Base-by-base conservation (phyloP, 2,329 filamentous ascomycete genomes). In the Geosmithia flava region DNA sequence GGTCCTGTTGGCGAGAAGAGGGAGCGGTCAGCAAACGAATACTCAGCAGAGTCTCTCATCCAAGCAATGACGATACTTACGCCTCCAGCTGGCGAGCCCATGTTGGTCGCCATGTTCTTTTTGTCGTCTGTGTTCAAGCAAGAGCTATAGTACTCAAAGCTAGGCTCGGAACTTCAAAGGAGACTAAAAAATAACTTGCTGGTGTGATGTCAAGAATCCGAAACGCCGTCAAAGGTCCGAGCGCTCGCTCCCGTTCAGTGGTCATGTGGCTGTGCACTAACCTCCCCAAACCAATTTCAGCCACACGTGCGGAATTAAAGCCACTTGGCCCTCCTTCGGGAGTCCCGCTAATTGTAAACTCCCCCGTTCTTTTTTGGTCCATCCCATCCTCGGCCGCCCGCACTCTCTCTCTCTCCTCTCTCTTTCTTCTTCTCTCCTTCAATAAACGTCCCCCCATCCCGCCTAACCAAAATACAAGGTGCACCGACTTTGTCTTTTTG, bases 1-100 rank as follows among this genome's bases (percentile, higher is more conserved):
- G 55, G 48, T 58, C 53, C 67, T 69, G 53, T 23, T 33, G 20
- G 54, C 29, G 48, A 57, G 47, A 58, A 53, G 7, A 3, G 33
- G 19, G 42, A 13, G 17, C 17, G 15, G 17, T 37, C 33, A 37
- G 33, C 33, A 3, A 37, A n/a, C n/a, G n/a, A n/a, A n/a, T n/a
- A n/a, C n/a, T 37, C 33, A 37, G 33, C 33, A 3, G 13, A 13
- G 5, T 5, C 15, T 11, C 11, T 37, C 33, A 13, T n/a, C 7
- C 23, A 19, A 42, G 17, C 15, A 11, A 20, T 20, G 17, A 20
- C 23, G 3, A 16, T 15, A 39, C 48, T 30, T 23, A 49, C 47
- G 23, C 40, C 47, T 20, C 43, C 41, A 20, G 23, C 15, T 20
- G 47, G 42, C 16, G 43, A 30, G 23, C 43, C 42, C 37, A 37